Conservation (phyloP, 345 rosid species). For the Arabidopsis suecica region DNA sequence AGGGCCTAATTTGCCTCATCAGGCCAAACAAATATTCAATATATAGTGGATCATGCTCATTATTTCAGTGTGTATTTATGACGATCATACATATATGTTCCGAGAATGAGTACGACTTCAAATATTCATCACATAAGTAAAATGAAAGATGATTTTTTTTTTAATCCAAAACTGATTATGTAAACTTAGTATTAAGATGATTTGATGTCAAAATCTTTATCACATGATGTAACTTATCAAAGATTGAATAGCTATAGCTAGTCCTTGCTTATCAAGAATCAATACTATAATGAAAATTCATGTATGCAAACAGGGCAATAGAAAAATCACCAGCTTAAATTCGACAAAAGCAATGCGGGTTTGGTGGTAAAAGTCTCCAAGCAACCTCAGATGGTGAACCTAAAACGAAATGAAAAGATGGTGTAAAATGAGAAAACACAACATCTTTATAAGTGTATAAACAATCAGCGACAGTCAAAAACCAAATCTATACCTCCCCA, state of each 20-base stretch:
- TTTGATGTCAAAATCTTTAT: background rate
- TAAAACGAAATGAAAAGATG: slow-evolving; percentile 24
- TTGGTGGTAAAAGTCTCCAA: slow-evolving; percentile 77
- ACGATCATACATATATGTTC: too few relatives aligned
- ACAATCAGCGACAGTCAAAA: slow-evolving; percentile 2
- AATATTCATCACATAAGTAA: too few relatives aligned
- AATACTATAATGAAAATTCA: background rate
- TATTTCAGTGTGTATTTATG: background rate
- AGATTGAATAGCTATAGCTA: background rate
- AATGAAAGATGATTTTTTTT: too few relatives aligned
- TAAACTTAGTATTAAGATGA: too few relatives aligned
- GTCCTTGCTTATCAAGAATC: background rate
- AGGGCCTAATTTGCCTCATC: slow-evolving; percentile 19
- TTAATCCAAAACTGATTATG: too few relatives aligned
- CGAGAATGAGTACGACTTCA: too few relatives aligned
- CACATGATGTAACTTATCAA: slow-evolving; percentile 17
- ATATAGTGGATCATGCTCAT: slow-evolving; percentile 5
- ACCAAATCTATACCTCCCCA: slow-evolving; percentile 71
- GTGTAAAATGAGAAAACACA: background rate
- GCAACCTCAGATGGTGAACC: slow-evolving; percentile 78
- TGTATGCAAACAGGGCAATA: background rate
- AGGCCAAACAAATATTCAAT: slow-evolving; percentile 14
- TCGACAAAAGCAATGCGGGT: slow-evolving; percentile 94
- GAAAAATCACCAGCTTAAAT: slow-evolving; percentile 60
- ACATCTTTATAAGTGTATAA: background rate